These are phyloP conservation scores for Suhomyces wounanorum DNA, from an alignment of 1,139 yeast genomes.

Conservation along the genomic window DNA sequence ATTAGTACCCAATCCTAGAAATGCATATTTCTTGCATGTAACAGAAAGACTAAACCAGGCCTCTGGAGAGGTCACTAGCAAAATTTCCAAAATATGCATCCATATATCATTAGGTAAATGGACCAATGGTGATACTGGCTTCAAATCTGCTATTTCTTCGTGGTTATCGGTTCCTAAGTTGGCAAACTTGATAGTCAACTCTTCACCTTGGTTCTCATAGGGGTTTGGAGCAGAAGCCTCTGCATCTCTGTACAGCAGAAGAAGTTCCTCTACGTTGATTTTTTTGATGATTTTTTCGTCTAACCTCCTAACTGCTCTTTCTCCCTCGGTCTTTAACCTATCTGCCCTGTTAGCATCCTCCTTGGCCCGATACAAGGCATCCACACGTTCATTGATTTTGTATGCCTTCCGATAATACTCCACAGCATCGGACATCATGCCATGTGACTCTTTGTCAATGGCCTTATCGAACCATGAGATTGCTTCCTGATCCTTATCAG, in stretches of 20 bases:
- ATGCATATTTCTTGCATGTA: constrained; percentile 63
- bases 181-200: constrained; percentile 32
- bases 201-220: constrained; percentile 21
- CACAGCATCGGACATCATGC: constrained; percentile 81
- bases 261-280: constrained; percentile 36
- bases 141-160: constrained; percentile 26
- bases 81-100: constrained; percentile 50
- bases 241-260: constrained; percentile 32
- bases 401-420: constrained; percentile 71
- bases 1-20: constrained; percentile 58
- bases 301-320: constrained; percentile 16
- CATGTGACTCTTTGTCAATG: constrained; percentile 68
- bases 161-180: constrained; percentile 29
- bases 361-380: constrained; percentile 60
- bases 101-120: constrained; percentile 68
- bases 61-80: constrained; percentile 57
- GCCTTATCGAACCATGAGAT: constrained; percentile 68
- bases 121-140: constrained; percentile 58
- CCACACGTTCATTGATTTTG: constrained; percentile 67
- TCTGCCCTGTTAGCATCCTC: constrained; percentile 37
- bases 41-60: constrained; percentile 68
- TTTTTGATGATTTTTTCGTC: constrained; percentile 26
- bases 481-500: constrained; percentile 43
- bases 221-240: constrained; percentile 36
- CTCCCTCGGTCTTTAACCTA: constrained; percentile 29